These are phyloP conservation scores for grape (Vitis vinifera) DNA, from an alignment of 164 flowering plant genomes.

Conservation along the genomic window DNA sequence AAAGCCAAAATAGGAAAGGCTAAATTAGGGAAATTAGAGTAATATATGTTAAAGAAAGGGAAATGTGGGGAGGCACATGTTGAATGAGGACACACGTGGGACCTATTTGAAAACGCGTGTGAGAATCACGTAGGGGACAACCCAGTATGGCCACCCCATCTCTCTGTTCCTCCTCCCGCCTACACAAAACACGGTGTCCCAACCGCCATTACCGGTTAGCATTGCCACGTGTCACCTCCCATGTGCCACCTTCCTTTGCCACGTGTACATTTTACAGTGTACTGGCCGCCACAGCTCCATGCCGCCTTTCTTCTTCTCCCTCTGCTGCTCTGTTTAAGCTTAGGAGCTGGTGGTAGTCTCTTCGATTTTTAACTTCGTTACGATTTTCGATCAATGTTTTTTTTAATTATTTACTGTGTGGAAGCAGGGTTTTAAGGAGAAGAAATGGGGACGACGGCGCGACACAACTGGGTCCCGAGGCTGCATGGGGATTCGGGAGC, in stretches of 20 bases:
- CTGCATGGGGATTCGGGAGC: conserved; percentile 17
- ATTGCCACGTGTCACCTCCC: conserved; percentile 21
- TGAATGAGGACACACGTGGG: conserved; percentile 3
- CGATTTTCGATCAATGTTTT: too few species aligned
- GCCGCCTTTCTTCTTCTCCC: too few species aligned
- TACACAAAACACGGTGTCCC: conserved; percentile 14
- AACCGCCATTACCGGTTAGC: conserved; percentile 25
- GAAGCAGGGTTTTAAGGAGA: too few species aligned
- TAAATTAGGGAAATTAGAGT: too few species aligned
- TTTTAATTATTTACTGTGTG: too few species aligned
- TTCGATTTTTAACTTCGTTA: too few species aligned
- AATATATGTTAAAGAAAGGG: too few species aligned
- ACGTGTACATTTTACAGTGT: conserved; percentile 3
- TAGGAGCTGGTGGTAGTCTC: too few species aligned
- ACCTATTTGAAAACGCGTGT: conserved; percentile 11
- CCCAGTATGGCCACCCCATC: conserved; percentile 1
- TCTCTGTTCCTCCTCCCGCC: conserved; percentile 5
- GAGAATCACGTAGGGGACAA: too few species aligned
- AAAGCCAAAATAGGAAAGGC: too few species aligned
- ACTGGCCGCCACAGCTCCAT: not conserved
- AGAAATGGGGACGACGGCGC: conserved; percentile 15
- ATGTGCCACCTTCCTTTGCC: conserved; percentile 13
- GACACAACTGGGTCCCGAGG: conserved; percentile 17
- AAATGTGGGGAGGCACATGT: not conserved
- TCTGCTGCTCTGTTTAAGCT: too few species aligned